Percentiles rank a stretch among this genome's conserved stretches.
Conservation (phyloP, 2,329 filamentous ascomycete species). For the Penicillium sp. region DNA sequence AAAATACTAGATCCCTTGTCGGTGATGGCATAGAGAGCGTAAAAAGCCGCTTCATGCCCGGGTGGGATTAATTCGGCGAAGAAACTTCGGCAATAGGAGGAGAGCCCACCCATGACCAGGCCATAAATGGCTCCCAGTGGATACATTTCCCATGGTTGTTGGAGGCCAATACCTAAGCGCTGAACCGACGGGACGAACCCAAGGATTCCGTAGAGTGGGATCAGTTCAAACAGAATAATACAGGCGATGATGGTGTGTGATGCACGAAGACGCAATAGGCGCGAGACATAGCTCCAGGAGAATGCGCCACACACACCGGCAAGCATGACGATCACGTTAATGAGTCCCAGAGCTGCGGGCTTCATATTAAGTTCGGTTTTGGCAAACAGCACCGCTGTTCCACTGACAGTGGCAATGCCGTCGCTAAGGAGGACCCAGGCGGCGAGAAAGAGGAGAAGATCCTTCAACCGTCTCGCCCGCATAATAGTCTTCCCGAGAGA, state of each 20-base stretch:
- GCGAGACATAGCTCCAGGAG: constrained; percentile 79
- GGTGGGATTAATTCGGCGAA: constrained; percentile 93
- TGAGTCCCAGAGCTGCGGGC: constrained; percentile 81
- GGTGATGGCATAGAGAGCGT: constrained; percentile 93
- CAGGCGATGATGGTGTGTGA: constrained; percentile 91
- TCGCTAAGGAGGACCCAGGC: constrained; percentile 96
- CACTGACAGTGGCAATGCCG: constrained; percentile 89
- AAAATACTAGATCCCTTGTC: constrained; percentile 95
- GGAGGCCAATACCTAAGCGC: constrained; percentile 76
- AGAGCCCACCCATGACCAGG: constrained; percentile 88
- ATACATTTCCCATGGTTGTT: constrained; percentile 96
- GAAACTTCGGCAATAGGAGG: constrained; percentile 85
- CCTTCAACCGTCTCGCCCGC: constrained; percentile 70
- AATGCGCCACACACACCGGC: constrained; percentile 86
- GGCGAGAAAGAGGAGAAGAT: constrained; percentile 80
- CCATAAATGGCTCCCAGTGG: constrained; percentile 87
- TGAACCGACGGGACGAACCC: constrained; percentile 82
- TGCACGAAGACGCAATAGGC: constrained; percentile 66
- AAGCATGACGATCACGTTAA: constrained; percentile 87
- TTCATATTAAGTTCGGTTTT: constrained; percentile 92
- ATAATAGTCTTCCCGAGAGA: constrained; percentile 78
- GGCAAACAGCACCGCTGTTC: constrained; percentile 91
- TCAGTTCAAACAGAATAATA: constrained; percentile 85
- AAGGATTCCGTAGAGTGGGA: constrained; percentile 85
- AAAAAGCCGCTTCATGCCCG: constrained; percentile 93